Base-by-base conservation (phyloP, 345 rosid genomes). In the Arabidopsis suecica region DNA sequence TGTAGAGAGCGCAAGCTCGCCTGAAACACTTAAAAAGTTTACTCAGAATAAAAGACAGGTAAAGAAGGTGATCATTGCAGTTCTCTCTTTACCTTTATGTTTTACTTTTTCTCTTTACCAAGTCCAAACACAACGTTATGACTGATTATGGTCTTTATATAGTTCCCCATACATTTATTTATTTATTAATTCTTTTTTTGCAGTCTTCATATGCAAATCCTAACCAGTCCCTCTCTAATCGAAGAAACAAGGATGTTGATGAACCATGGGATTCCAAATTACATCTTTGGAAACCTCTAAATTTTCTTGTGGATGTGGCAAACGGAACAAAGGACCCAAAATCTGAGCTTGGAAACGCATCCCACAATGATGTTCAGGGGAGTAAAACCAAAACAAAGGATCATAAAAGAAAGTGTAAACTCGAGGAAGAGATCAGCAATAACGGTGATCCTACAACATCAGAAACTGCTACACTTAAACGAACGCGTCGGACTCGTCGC, bases 291-390 rank as follows among this genome's bases (percentile, higher is more conserved):
- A 90, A 89, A 70, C 98, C 99, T 16, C 83, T 95, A 71, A 83
- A 89, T 82, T 89, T 82, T 89, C 93, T 95, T 71, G 96, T 95
- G 82, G 99, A 95, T 79, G 99, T 86, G 69, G 96, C 94, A 20
- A 95, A 90, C 56, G 88, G 93, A 83, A 88, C 93, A 72, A 90
- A 93, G 84, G 86, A 76, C 61, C 71, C 83, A 63, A 81, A 74
- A 66, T 78, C 81, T 68, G 87, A 82, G 54, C 65, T 64, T 68
- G 82, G 68, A 49, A 55, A 61, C 75, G 82, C 80, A 71, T 55
- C 61, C 50, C 83, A 67, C 57, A 79, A 65, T 78, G 80, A 81
- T 74, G 80, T 80, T 66, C 86, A 71, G 55, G 65, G 74, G 69
- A 71, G 64, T 63, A 85, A 81, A 82, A 74, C 63, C 60, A 87